A percentile compares a stretch with the other conserved stretches of the same genome.
Conservation (phyloP, 139 green algal species). For the Micromonas commoda region DNA sequence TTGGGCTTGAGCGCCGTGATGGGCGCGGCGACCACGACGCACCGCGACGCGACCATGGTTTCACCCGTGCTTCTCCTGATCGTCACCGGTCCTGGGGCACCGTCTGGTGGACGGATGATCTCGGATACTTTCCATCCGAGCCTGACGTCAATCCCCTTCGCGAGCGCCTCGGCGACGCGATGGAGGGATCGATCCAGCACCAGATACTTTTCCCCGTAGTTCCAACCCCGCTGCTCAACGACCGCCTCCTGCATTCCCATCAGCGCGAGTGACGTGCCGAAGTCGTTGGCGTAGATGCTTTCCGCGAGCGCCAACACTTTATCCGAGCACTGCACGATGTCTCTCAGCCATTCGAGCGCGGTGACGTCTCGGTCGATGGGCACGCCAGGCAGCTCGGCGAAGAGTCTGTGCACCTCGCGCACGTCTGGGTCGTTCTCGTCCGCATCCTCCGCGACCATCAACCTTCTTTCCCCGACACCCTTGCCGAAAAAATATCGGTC, state of each 20-base stretch:
- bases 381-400: not conserved
- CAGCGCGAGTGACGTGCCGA: constrained; percentile 53
- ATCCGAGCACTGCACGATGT: not conserved
- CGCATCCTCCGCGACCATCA: constrained; percentile 42
- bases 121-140: constrained; percentile 7
- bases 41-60: constrained; percentile 3
- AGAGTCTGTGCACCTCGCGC: constrained; percentile 5
- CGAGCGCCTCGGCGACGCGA: constrained; percentile 45
- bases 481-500: constrained; percentile 63
- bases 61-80: not conserved
- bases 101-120: no score
- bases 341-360: constrained; percentile 11
- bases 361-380: not conserved
- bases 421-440: constrained; percentile 10
- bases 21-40: constrained; percentile 18
- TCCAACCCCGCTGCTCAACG: constrained; percentile 57
- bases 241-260: constrained; percentile 70
- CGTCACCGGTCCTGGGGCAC: not conserved
- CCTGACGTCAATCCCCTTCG: constrained; percentile 24
- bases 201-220: constrained; percentile 71
- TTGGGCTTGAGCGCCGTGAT: constrained; percentile 37
- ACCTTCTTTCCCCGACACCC: constrained; percentile 35
- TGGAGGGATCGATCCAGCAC: constrained; percentile 57
- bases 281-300: constrained; percentile 80
- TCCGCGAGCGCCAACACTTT: constrained; percentile 35